Evolutionary conservation across 164 flowering plant species (phyloP), one percentile per base, ranked within the genome.

Genomic region (Amborella trichopoda): DNA sequence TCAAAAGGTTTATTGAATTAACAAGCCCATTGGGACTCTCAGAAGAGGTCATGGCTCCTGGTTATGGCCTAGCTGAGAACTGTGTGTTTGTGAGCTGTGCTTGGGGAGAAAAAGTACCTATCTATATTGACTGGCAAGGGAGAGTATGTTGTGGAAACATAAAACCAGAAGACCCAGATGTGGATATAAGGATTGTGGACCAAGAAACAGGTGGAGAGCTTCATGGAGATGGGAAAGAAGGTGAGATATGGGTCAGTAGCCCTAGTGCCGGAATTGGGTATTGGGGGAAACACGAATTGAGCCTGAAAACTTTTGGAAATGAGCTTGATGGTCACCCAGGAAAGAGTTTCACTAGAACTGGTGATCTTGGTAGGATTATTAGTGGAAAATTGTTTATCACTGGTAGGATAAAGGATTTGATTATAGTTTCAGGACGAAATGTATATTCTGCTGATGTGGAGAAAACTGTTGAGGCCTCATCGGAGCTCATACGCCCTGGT

Each of bases 211-310:
- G 72, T 34, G 48, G 53, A 44, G 89, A 80, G 59, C 46, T 56
- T 14, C 54, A 65, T 53, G 83, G 74, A 50, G 39, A 39, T 33
- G 89, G 83, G 27, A 78, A 65, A 40, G 94, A 80, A 55, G 94
- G 94, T 27, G 94, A 83, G 47, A 72, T 83, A 8, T 83, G 94
- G 94, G 78, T 83, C 33, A 76, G 80, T 59, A 80, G 89, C 57
- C 83, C 83, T 22, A 83, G 94, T 58, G 65, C 83, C 23, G 94
- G 94, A 61, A 47, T 80, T 53, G 94, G 94, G 10, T 83, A 83
- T 40, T 80, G 94, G 94, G 83, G 75, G 6, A 69, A 59, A 53
- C 68, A 76, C 44, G 86, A 80, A 26, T 55, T 58, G 23, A 73
- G 83, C 65, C 63, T 62, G 37, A 67, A 49, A 16, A 80, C 89